Evolutionary conservation across 2,329 filamentous ascomycete genomes (phyloP), one percentile per base, ranked within the genome.

Genomic region (Escovopsis sp.): DNA sequence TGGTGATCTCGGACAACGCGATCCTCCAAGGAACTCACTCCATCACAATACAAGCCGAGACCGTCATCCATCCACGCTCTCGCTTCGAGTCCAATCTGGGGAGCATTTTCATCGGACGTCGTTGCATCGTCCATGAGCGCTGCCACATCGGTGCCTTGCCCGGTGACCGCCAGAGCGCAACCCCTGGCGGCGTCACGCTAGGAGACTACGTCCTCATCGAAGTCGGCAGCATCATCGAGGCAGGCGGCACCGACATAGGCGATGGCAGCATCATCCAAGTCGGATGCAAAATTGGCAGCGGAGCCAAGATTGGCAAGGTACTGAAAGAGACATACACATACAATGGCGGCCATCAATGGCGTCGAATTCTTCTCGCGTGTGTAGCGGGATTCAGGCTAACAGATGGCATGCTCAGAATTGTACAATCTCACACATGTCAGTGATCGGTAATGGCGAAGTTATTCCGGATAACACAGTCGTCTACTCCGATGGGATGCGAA

Each of bases 31-130:
- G 91, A 49, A 78, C 74, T 3, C 74, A 93, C 57, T 80, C 77
- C 2, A 85, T 98, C 48, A 80, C 77, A 37, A 77, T 96, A 48
- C 80, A 80, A 44, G 72, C 83, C 23, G 80, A 86, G 55, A 80
- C 77, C 4, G 75, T 95, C 6, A 65, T 98, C n/a, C 89, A 96
- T 55, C 88, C 91, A 1, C 84, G 88, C 39, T 76, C 80, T 12
- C 78, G 80, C 47, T 73, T 95, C 44, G 83, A 87, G 54, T 82
- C 89, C 8, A 77, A 78, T 44, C 71, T 81, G 41, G 86, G 86
- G 4, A 80, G 86, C 36, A 78, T 96, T 50, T 78, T 79, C 26
- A 75, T 94, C 46, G 87, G 88, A 26, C 78, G 85, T 45, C 78
- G 82, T 41, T 91, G 84, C 53, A 82, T 94, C 38, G 70, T 96